Percentiles rank a stretch among this genome's conserved stretches.
These are phyloP conservation scores for Solanum tacnaense DNA, from an alignment of 257 asterid species.

Conservation along the genomic window DNA sequence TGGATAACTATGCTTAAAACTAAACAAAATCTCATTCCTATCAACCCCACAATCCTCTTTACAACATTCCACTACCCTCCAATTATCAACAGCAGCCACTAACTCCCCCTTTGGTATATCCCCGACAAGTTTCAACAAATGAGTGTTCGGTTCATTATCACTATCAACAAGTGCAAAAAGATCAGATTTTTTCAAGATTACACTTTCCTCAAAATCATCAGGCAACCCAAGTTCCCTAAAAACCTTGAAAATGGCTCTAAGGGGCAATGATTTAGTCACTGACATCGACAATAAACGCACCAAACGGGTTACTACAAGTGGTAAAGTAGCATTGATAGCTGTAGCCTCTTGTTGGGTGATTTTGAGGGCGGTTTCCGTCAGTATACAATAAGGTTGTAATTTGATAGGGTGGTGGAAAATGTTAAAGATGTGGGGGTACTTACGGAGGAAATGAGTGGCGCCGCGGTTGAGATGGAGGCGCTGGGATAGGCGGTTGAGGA, in stretches of 20 bases:
- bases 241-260: slow-evolving; percentile 71
- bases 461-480: slow-evolving; percentile 79
- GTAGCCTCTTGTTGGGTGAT: slow-evolving; percentile 40
- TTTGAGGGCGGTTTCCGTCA: slow-evolving; percentile 41
- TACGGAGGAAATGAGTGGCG: slow-evolving; percentile 64
- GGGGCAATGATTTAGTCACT: slow-evolving; percentile 47
- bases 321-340: slow-evolving; percentile 30
- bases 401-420: slow-evolving; percentile 50
- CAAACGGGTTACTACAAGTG: slow-evolving; percentile 41
- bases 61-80: slow-evolving; percentile 75
- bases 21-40: slow-evolving; percentile 36
- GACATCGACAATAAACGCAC: slow-evolving; percentile 70
- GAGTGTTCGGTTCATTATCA: slow-evolving; percentile 67
- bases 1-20: slow-evolving; percentile 68
- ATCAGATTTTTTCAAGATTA: slow-evolving; percentile 41
- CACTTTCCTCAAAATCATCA: slow-evolving; percentile 73
- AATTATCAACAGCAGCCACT: slow-evolving; percentile 56
- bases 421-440: slow-evolving; percentile 72
- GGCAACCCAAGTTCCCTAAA: slow-evolving; percentile 87
- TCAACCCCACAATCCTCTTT: slow-evolving; percentile 45
- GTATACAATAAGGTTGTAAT: slow-evolving; percentile 49
- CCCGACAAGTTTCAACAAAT: slow-evolving; percentile 38
- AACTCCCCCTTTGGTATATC: slow-evolving; percentile 28
- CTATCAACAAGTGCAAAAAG: slow-evolving; percentile 40
- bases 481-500: slow-evolving; percentile 81